These are phyloP conservation scores for Mallotus repandus DNA, from an alignment of 441 rosid genomes.

Conservation along the genomic window DNA sequence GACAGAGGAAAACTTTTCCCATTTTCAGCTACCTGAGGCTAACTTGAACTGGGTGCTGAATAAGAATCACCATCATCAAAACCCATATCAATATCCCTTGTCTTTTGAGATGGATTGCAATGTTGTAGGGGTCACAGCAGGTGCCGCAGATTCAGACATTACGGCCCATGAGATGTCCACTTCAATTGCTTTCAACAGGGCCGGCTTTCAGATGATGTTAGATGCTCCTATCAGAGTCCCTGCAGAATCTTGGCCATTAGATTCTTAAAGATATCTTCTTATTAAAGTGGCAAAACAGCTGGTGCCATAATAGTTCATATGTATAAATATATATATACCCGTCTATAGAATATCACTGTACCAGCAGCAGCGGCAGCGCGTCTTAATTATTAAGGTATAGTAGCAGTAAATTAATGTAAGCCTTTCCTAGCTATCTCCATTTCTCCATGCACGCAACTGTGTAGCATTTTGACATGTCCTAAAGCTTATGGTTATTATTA, in stretches of 20 bases:
- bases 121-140: constrained; percentile 38
- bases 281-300: constrained; percentile 4
- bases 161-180: constrained; percentile 39
- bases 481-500: background rate
- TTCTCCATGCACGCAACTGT: background rate
- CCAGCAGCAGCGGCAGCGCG: background rate
- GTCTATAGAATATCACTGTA: background rate
- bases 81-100: constrained; percentile 39
- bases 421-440: background rate
- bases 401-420: background rate
- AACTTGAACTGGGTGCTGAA: constrained; percentile 37
- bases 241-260: constrained; percentile 47
- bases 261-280: constrained; percentile 26
- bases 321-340: background rate
- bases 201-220: constrained; percentile 46
- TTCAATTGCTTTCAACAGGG: constrained; percentile 41
- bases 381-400: background rate
- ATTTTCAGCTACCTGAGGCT: constrained; percentile 36
- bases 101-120: constrained; percentile 47
- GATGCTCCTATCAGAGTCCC: constrained; percentile 46
- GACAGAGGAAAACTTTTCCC: constrained; percentile 48
- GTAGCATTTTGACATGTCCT: background rate
- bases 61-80: constrained; percentile 30
- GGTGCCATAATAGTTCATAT: background rate
- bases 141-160: constrained; percentile 23